phyloP scores from a whole-genome alignment of 495 filamentous ascomycete species.

The Penicillium herquei region DNA sequence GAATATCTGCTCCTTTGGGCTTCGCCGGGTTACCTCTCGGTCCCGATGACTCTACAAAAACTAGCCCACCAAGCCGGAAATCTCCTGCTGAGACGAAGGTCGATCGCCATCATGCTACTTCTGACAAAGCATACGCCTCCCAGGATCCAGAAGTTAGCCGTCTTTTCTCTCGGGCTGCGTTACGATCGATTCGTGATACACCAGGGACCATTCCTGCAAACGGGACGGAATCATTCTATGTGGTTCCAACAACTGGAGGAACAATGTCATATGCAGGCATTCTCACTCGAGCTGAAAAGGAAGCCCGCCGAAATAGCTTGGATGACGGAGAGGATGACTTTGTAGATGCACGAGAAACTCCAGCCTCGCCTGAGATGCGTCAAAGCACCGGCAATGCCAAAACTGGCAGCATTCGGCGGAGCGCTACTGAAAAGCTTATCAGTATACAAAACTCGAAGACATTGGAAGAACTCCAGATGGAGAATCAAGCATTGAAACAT shows the following conservation, averaged over 20 bases:
- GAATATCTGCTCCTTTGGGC: slow-evolving; percentile 82
- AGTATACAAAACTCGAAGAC: slow-evolving; percentile 49
- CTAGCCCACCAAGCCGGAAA: slow-evolving; percentile 37
- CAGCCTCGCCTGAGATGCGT: slow-evolving; percentile 47
- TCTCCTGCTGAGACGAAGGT: slow-evolving; percentile 38
- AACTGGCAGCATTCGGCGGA: slow-evolving; percentile 18
- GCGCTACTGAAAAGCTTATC: slow-evolving; percentile 26
- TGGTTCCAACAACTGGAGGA: slow-evolving; percentile 86
- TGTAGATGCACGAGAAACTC: slow-evolving; percentile 79
- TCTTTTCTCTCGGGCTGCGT: slow-evolving; percentile 76
- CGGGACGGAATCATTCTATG: slow-evolving; percentile 84
- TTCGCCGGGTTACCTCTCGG: slow-evolving; percentile 85
- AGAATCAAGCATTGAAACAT: slow-evolving; percentile 73
- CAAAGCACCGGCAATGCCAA: slow-evolving; percentile 31
- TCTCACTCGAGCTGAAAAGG: slow-evolving; percentile 67
- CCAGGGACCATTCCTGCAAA: slow-evolving; percentile 37
- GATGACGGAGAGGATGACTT: slow-evolving; percentile 76
- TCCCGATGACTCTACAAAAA: slow-evolving; percentile 49
- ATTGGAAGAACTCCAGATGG: slow-evolving; percentile 77
- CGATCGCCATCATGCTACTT: slow-evolving; percentile 36
- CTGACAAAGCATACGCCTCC: slow-evolving; percentile 32
- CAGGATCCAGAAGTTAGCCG: slow-evolving; percentile 70
- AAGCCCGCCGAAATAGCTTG: slow-evolving; percentile 46
- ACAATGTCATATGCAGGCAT: slow-evolving; percentile 89
- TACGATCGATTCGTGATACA: slow-evolving; percentile 64